Percentiles rank a stretch among this genome's conserved stretches.
Conservation (phyloP, 179 eudicot genomes). For the Carnegiea gigantea region DNA sequence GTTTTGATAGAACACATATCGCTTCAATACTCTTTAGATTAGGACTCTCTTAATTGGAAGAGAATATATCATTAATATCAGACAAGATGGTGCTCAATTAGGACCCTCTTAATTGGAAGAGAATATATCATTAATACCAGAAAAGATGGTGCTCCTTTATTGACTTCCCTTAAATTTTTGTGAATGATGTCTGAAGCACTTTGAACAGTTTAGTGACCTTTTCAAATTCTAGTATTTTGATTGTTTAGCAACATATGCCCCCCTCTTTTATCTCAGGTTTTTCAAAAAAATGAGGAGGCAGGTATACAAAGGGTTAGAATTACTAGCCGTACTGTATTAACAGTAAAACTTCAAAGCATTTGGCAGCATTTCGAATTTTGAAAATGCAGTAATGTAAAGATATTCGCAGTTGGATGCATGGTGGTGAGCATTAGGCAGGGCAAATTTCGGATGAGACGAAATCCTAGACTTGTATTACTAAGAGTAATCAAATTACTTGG, state of each 20-base stretch:
- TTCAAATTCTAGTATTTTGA: neutral
- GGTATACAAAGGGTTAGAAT: too few species aligned
- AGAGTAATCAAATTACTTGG: neutral
- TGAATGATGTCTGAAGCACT: neutral
- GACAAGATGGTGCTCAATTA: neutral
- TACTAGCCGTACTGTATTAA: too few species aligned
- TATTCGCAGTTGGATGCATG: too few species aligned
- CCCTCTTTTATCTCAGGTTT: too few species aligned
- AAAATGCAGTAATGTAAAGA: too few species aligned
- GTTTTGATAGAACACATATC: neutral
- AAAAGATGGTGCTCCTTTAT: neutral
- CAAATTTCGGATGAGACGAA: neutral
- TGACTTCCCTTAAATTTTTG: neutral
- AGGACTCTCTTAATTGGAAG: neutral
- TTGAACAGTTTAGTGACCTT: neutral
- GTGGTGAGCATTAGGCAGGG: neutral
- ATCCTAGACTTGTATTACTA: neutral
- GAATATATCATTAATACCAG: neutral
- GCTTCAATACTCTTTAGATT: neutral
- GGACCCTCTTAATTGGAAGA: neutral
- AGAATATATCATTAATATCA: neutral
- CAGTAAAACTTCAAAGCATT: too few species aligned
- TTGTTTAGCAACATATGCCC: neutral
- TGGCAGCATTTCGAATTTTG: too few species aligned
- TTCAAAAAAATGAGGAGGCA: too few species aligned